A percentile compares a stretch with the other conserved stretches of the same genome.
These are phyloP conservation scores for Coemansia sp. DNA, from an alignment of 192 early-diverging fungal species.

Conservation along the genomic window DNA sequence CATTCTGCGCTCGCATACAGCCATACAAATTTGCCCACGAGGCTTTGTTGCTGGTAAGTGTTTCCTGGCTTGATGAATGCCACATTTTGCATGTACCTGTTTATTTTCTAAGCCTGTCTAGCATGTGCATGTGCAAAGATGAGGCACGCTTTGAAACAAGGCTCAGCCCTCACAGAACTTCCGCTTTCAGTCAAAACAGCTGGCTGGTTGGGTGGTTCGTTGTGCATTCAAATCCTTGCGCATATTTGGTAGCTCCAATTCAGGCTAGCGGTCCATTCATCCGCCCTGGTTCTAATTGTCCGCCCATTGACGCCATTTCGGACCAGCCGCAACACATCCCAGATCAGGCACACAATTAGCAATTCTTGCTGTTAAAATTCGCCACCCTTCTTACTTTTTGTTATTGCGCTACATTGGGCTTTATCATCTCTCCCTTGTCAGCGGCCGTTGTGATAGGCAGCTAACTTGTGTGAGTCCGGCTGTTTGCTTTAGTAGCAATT, in stretches of 20 bases:
- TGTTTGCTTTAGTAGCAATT: conserved; percentile 12
- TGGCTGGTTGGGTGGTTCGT: neutral
- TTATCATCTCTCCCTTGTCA: neutral
- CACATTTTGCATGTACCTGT: neutral
- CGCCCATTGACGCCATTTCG: neutral
- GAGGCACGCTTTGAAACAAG: conserved; percentile 9
- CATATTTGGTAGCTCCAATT: conserved; percentile 5
- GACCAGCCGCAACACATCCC: conserved; percentile 4
- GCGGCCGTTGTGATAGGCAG: conserved; percentile 2
- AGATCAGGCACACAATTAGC: neutral
- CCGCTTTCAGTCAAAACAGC: neutral
- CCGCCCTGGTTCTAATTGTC: conserved; percentile 8
- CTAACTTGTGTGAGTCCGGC: neutral
- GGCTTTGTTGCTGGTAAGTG: conserved; percentile 8
- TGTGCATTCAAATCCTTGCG: neutral
- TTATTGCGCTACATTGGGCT: neutral
- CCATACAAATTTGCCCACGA: neutral
- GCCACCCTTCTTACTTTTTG: neutral
- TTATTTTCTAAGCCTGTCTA: too few relatives aligned
- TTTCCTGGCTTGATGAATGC: neutral
- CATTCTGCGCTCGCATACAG: neutral
- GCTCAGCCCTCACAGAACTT: neutral
- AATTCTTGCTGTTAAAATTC: neutral
- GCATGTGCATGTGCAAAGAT: conserved; percentile 13
- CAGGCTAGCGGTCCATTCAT: conserved; percentile 2